Percentiles rank a stretch among this genome's conserved stretches.
Evolutionary conservation across 441 rosid species (phyloP).

Genomic region (Hypseocharis bilobata): DNA sequence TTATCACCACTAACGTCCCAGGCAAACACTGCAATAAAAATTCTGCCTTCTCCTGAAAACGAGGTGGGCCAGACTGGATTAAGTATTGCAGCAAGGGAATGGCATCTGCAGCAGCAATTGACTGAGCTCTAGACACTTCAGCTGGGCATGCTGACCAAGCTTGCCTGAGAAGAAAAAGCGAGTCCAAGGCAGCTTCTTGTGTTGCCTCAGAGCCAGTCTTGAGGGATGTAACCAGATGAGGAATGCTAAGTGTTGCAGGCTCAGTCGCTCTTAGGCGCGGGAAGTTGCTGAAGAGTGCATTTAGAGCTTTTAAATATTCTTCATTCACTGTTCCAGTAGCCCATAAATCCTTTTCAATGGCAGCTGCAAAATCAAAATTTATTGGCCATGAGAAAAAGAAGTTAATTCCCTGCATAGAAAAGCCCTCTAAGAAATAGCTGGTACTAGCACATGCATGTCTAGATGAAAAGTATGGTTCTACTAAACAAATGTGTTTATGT

Average conservation of each 20-base stretch:
- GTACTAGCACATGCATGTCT: no score
- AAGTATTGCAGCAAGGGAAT: slow-evolving; percentile 90
- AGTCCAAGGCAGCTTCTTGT: slow-evolving; percentile 97
- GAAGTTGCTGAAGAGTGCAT: slow-evolving; percentile 85
- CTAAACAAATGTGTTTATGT: background rate
- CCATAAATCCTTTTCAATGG: slow-evolving; percentile 96
- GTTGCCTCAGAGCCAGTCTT: slow-evolving; percentile 92
- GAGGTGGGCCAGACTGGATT: slow-evolving; percentile 97
- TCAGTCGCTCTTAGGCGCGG: slow-evolving; percentile 97
- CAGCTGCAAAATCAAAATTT: slow-evolving; percentile 58
- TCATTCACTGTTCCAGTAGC: slow-evolving; percentile 92
- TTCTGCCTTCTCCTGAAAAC: slow-evolving; percentile 99
- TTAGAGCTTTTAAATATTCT: slow-evolving; percentile 89
- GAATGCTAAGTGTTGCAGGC: slow-evolving; percentile 95
- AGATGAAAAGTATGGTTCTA: background rate
- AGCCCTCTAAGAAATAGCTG: slow-evolving; percentile 6
- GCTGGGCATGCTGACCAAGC: slow-evolving; percentile 99
- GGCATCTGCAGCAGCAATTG: slow-evolving; percentile 97
- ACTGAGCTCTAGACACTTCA: slow-evolving; percentile 91
- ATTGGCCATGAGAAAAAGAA: slow-evolving; percentile 1
- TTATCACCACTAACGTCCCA: slow-evolving; percentile 83
- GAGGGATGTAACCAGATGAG: slow-evolving; percentile 89
- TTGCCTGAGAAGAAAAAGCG: slow-evolving; percentile 92
- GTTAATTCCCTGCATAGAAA: slow-evolving; percentile 2
- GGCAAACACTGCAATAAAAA: slow-evolving; percentile 95